phyloP scores from a whole-genome alignment of 1,284 basidiomycete genomes.

The Ustilago hordei region DNA sequence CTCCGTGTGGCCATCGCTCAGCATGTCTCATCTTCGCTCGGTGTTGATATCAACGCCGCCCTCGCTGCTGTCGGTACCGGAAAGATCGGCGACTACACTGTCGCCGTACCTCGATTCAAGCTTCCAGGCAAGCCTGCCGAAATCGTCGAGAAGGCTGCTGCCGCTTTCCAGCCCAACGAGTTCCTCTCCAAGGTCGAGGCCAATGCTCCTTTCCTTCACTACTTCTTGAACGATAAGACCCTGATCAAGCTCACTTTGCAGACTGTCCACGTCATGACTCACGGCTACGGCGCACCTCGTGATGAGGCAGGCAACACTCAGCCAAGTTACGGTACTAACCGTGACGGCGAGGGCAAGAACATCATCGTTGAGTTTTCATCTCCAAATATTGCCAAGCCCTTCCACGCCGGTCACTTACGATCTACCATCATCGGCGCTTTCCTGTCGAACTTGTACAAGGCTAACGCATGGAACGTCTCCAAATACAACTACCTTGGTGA shows the following conservation, averaged over 20 bases:
- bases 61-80: conserved; percentile 89
- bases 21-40: conserved; percentile 79
- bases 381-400: conserved; percentile 98
- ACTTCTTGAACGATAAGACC: conserved; percentile 71
- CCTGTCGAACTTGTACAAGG: conserved; percentile 88
- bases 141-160: conserved; percentile 80
- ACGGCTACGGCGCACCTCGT: conserved; percentile 69
- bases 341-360: conserved; percentile 61
- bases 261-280: conserved; percentile 82
- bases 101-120: conserved; percentile 90
- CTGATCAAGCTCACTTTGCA: conserved; percentile 82
- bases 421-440: conserved; percentile 98
- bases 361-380: conserved; percentile 84
- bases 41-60: conserved; percentile 73
- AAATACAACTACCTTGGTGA: conserved; percentile 85
- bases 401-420: conserved; percentile 96
- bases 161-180: conserved; percentile 70
- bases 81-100: conserved; percentile 86
- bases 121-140: conserved; percentile 85
- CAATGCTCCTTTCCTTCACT: conserved; percentile 65
- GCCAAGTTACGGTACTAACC: conserved; percentile 66
- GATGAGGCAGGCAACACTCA: conserved; percentile 57
- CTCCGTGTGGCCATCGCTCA: conserved; percentile 88
- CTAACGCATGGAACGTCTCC: conserved; percentile 90
- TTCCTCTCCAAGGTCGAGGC: conserved; percentile 54